Conservation (phyloP, 139 green algal species). For the Chlamydomonas sp. region DNA sequence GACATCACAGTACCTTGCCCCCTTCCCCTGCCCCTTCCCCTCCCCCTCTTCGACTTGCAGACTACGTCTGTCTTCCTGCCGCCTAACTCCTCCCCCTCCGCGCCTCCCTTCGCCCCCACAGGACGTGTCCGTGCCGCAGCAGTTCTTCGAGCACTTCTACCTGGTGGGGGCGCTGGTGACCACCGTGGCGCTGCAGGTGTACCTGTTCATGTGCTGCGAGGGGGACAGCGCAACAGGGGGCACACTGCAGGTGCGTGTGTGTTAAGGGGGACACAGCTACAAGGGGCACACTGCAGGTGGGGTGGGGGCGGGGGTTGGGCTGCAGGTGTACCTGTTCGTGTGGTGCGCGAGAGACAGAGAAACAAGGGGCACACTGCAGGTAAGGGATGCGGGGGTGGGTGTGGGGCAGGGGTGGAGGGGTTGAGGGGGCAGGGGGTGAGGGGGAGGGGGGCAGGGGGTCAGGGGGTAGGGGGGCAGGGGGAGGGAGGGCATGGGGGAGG, state of each 20-base stretch:
- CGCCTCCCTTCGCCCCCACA: constrained; percentile 16
- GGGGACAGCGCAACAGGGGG: neutral
- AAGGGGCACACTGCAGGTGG: too few relatives aligned
- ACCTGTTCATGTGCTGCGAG: constrained; percentile 12
- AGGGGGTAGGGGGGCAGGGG: neutral
- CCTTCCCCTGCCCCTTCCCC: neutral
- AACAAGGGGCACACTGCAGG: too few relatives aligned
- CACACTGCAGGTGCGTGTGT: neutral
- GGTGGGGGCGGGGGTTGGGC: too few relatives aligned
- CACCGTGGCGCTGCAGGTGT: constrained; percentile 38
- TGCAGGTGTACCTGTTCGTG: too few relatives aligned
- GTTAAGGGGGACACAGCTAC: neutral
- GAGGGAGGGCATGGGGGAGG: too few relatives aligned
- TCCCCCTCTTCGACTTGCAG: too few relatives aligned
- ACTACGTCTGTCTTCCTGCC: neutral
- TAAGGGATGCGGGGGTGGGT: too few relatives aligned
- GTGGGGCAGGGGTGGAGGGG: too few relatives aligned
- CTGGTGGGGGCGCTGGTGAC: constrained; percentile 57
- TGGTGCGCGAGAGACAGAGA: too few relatives aligned
- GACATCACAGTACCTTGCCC: too few relatives aligned
- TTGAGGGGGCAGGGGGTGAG: neutral
- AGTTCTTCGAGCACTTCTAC: constrained; percentile 86
- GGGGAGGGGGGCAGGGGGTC: neutral
- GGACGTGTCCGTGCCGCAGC: constrained; percentile 74
- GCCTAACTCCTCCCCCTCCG: neutral